These are phyloP conservation scores for Colletotrichum tamarilloi DNA, from an alignment of 2,329 filamentous ascomycete species.

Conservation along the genomic window DNA sequence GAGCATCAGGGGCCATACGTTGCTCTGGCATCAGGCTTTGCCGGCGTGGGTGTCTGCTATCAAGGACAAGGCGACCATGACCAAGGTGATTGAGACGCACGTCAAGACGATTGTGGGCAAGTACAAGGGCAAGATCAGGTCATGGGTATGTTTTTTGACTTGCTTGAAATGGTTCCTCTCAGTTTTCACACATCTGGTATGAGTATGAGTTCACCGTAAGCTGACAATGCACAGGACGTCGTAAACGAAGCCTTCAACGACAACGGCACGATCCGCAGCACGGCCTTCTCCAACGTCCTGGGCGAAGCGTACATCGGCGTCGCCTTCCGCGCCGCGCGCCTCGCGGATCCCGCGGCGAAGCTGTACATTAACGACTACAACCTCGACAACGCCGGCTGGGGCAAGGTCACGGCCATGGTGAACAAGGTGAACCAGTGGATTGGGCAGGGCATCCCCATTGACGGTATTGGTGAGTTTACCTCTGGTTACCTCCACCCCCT, in stretches of 20 bases:
- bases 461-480: conserved; percentile 62
- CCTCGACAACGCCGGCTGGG: conserved; percentile 69
- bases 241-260: conserved; percentile 74
- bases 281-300: conserved; percentile 74
- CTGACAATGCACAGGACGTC: conserved; percentile 58
- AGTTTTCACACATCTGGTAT: not conserved
- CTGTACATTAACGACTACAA: conserved; percentile 84
- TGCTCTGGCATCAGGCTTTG: conserved; percentile 72
- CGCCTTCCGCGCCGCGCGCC: conserved; percentile 75
- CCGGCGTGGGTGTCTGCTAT: conserved; percentile 69
- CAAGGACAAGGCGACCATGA: conserved; percentile 63
- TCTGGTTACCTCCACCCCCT: too few relatives aligned
- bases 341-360: conserved; percentile 73
- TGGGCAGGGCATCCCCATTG: conserved; percentile 70
- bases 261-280: conserved; percentile 66
- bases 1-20: conserved; percentile 72
- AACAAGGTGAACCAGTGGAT: conserved; percentile 72
- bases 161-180: not conserved
- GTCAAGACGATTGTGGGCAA: conserved; percentile 66
- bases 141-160: conserved; percentile 54
- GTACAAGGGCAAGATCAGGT: conserved; percentile 72
- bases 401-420: conserved; percentile 68
- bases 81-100: conserved; percentile 68
- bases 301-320: conserved; percentile 77
- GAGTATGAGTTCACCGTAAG: too few relatives aligned